Evolutionary conservation across 495 filamentous ascomycete species (phyloP).

Genomic region (Xylaria curta): DNA sequence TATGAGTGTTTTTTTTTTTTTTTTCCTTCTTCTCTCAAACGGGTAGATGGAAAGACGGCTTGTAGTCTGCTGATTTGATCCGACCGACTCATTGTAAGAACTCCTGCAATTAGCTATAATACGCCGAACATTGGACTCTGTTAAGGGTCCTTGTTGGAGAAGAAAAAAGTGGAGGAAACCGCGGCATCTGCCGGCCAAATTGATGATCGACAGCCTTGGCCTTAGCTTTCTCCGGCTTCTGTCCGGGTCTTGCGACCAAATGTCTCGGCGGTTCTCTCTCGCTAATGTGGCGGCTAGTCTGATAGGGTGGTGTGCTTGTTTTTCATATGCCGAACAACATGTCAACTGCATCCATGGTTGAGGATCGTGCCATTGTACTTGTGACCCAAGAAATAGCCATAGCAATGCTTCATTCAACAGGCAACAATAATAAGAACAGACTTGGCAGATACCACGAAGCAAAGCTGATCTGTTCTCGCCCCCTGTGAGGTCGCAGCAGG

Average conservation of each 20-base stretch:
- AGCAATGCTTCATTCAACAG: not conserved
- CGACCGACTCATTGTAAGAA: not conserved
- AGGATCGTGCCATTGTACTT: not conserved
- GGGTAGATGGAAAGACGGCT: not conserved
- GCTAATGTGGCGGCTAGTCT: not conserved
- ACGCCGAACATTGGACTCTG: not conserved
- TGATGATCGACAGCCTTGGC: not conserved
- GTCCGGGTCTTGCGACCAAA: constrained; percentile 17
- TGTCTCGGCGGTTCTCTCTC: constrained; percentile 18
- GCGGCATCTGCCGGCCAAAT: not conserved
- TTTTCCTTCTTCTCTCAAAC: too few relatives aligned
- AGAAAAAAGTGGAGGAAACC: not conserved
- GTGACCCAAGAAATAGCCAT: not conserved
- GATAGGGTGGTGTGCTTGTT: not conserved
- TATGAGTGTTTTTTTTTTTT: not conserved
- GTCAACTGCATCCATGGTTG: not conserved
- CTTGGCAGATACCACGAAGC: not conserved
- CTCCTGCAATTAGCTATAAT: not conserved
- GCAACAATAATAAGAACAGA: not conserved
- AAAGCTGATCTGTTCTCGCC: not conserved
- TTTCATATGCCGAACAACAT: not conserved
- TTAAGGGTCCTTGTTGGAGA: not conserved
- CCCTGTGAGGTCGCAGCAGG: not conserved
- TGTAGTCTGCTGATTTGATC: not conserved
- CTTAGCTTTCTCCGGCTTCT: not conserved